These are phyloP conservation scores for Pseudogymnoascus sp. DNA, from an alignment of 2,329 filamentous ascomycete genomes.

Conservation along the genomic window DNA sequence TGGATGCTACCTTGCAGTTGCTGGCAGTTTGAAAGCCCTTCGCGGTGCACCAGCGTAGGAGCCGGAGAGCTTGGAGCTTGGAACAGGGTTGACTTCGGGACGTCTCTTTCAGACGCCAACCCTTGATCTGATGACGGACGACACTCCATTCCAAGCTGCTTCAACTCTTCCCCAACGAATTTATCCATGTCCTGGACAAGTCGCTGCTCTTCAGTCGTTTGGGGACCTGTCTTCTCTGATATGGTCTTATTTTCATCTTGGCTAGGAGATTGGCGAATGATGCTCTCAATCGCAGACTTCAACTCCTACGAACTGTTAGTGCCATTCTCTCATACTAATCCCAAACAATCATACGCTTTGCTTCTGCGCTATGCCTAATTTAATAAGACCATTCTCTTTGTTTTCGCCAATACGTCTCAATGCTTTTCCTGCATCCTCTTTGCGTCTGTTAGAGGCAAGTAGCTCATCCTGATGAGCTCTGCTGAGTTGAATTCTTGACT, in stretches of 20 bases:
- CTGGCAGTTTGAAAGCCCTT: background rate
- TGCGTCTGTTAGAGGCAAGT: background rate
- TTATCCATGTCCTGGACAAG: too few species aligned
- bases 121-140: background rate
- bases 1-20: background rate
- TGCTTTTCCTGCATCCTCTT: background rate
- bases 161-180: background rate
- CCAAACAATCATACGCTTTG: background rate
- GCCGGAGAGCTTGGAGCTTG: background rate
- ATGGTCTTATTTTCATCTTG: background rate
- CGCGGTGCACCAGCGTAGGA: background rate
- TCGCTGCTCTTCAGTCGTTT: background rate
- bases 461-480: background rate
- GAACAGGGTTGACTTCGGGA: too few species aligned
- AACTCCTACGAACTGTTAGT: background rate
- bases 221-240: background rate
- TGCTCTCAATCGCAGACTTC: background rate
- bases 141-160: background rate
- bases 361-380: background rate
- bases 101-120: background rate
- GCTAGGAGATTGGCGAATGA: background rate
- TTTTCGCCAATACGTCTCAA: background rate
- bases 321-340: background rate
- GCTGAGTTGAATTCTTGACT: background rate
- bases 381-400: background rate